Evolutionary conservation across 164 flowering plant species (phyloP).

Genomic region (Dillenia turbinata): DNA sequence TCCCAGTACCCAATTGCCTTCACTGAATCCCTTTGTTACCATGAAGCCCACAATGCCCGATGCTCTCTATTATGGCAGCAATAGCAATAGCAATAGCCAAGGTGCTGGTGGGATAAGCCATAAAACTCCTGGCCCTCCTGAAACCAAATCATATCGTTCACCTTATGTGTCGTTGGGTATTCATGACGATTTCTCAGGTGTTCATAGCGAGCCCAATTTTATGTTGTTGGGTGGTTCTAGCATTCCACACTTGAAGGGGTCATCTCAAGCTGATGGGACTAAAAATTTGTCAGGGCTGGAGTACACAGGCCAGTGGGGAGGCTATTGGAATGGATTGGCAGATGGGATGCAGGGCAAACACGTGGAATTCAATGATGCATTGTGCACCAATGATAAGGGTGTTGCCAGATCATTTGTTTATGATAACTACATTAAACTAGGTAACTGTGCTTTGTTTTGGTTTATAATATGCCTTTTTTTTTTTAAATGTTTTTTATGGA

Average conservation of each 20-base stretch:
- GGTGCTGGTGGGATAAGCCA: too few relatives aligned
- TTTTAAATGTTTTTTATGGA: too few relatives aligned
- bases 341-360: constrained; percentile 18
- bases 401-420: too few relatives aligned
- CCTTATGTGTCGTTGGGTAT: constrained; percentile 17
- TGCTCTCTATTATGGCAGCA: too few relatives aligned
- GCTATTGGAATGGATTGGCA: constrained; percentile 21
- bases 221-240: constrained; percentile 18
- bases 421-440: too few relatives aligned
- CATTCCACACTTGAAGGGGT: constrained; percentile 1
- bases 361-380: constrained; percentile 6
- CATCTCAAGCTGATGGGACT: constrained; percentile 17
- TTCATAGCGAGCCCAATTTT: constrained; percentile 16
- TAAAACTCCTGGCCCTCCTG: constrained; percentile 2
- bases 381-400: too few relatives aligned
- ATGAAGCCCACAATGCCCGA: too few relatives aligned
- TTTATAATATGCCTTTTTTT: too few relatives aligned
- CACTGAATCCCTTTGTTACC: constrained; percentile 4
- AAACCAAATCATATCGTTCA: constrained; percentile 24
- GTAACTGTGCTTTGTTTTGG: too few relatives aligned
- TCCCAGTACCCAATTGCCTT: constrained; percentile 8
- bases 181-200: constrained; percentile 8
- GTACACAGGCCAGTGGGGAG: constrained; percentile 17
- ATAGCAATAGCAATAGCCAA: too few relatives aligned
- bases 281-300: constrained; percentile 17